Percentiles rank a stretch among this genome's conserved stretches.
Evolutionary conservation across 495 filamentous ascomycete genomes (phyloP).

Genomic region (Chaetomium tenue): DNA sequence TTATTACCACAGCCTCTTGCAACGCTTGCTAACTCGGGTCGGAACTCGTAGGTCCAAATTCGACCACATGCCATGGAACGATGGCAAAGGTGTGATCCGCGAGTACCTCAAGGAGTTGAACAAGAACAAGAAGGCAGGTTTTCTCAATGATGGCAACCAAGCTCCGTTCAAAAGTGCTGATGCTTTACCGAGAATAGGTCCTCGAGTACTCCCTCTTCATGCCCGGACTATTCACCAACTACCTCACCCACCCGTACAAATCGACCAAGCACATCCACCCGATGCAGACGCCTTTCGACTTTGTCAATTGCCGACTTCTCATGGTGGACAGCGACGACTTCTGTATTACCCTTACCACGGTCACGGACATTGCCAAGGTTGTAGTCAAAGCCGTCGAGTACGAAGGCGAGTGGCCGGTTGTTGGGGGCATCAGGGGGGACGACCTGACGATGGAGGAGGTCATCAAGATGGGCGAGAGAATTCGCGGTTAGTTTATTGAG

Average conservation of each 20-base stretch:
- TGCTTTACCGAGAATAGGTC: neutral
- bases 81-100: slow-evolving; percentile 47
- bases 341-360: slow-evolving; percentile 47
- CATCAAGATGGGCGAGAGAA: slow-evolving; percentile 46
- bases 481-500: slow-evolving; percentile 45
- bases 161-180: neutral
- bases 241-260: slow-evolving; percentile 51
- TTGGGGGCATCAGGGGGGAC: slow-evolving; percentile 54
- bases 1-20: neutral
- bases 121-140: slow-evolving; percentile 42
- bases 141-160: too few species aligned
- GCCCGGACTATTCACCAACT: slow-evolving; percentile 55
- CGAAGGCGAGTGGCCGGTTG: slow-evolving; percentile 55
- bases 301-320: slow-evolving; percentile 45
- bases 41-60: slow-evolving; percentile 20
- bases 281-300: slow-evolving; percentile 45
- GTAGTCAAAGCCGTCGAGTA: slow-evolving; percentile 54
- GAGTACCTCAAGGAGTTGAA: slow-evolving; percentile 55
- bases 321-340: slow-evolving; percentile 49
- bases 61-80: slow-evolving; percentile 49
- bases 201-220: slow-evolving; percentile 61
- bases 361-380: slow-evolving; percentile 49
- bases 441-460: slow-evolving; percentile 43
- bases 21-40: slow-evolving; percentile 4
- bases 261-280: slow-evolving; percentile 50